phyloP scores from a whole-genome alignment of 768 basidiomycete species.

The Gelatoporia subvermispora region DNA sequence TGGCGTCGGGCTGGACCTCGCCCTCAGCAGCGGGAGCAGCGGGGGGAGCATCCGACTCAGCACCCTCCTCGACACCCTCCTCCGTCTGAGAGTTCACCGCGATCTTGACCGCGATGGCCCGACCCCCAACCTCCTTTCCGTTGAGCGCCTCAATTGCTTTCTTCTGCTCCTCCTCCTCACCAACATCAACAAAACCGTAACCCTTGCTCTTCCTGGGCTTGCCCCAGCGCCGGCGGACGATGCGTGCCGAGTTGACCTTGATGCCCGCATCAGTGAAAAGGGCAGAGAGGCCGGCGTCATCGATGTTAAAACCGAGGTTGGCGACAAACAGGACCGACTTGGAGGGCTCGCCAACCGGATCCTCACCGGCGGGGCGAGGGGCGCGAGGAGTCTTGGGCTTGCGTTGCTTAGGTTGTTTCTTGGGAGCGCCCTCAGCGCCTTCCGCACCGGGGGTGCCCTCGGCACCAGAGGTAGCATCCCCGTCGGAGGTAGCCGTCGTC shows the following conservation, averaged over 20 bases:
- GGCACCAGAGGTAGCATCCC: slow-evolving; percentile 20
- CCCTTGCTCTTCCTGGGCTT: slow-evolving; percentile 88
- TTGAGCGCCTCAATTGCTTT: slow-evolving; percentile 86
- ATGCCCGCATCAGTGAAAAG: slow-evolving; percentile 88
- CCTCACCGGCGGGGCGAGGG: slow-evolving; percentile 72
- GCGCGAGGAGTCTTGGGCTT: slow-evolving; percentile 55
- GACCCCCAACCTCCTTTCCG: slow-evolving; percentile 83
- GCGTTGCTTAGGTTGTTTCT: slow-evolving; percentile 47
- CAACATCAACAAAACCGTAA: slow-evolving; percentile 97
- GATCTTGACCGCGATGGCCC: slow-evolving; percentile 89
- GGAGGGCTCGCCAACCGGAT: slow-evolving; percentile 83
- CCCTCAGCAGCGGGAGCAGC: slow-evolving; percentile 12
- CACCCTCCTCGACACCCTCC: slow-evolving; percentile 43
- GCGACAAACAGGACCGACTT: slow-evolving; percentile 92
- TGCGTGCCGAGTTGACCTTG: slow-evolving; percentile 77
- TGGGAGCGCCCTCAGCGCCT: slow-evolving; percentile 33
- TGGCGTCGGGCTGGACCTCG: slow-evolving; percentile 9
- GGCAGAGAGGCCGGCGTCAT: slow-evolving; percentile 72
- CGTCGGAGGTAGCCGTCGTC: slow-evolving; percentile 31
- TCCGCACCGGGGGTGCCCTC: slow-evolving; percentile 18
- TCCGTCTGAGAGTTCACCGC: slow-evolving; percentile 80
- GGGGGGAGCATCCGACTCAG: slow-evolving; percentile 16
- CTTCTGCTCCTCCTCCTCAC: slow-evolving; percentile 80
- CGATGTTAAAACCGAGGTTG: slow-evolving; percentile 93
- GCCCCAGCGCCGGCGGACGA: slow-evolving; percentile 83